phyloP scores from a whole-genome alignment of 768 basidiomycete species.

The Panus rudis region DNA sequence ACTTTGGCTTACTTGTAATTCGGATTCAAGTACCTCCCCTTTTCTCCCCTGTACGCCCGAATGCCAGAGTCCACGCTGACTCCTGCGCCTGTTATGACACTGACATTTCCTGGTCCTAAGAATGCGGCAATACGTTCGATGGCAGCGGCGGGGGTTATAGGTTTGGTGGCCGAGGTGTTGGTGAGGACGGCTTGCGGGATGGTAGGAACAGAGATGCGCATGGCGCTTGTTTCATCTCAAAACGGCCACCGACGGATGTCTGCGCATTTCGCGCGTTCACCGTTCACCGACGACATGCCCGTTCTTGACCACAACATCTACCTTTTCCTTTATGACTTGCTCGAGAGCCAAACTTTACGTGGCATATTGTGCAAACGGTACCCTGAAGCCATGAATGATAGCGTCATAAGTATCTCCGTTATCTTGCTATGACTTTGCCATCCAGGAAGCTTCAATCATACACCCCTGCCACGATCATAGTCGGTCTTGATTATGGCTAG shows the following conservation, averaged over 20 bases:
- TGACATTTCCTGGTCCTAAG: conserved; percentile 59
- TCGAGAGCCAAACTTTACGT: too few species aligned
- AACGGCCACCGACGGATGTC: conserved; percentile 11
- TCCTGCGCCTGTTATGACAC: conserved; percentile 84
- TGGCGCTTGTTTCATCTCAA: too few species aligned
- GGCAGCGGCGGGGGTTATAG: conserved; percentile 43
- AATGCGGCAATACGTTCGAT: conserved; percentile 58
- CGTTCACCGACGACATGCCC: conserved; percentile 6
- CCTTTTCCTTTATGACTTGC: not conserved
- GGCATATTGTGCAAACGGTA: too few species aligned
- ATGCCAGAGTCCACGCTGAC: conserved; percentile 96
- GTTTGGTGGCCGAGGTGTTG: conserved; percentile 31
- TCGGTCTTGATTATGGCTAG: too few species aligned
- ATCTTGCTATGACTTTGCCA: too few species aligned
- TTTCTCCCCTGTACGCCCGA: conserved; percentile 81
- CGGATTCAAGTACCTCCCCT: conserved; percentile 87
- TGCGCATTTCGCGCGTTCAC: conserved; percentile 5
- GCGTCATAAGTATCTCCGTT: too few species aligned
- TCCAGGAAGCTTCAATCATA: too few species aligned
- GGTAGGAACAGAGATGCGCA: conserved; percentile 76
- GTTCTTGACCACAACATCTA: conserved; percentile 1
- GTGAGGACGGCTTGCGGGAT: conserved; percentile 54
- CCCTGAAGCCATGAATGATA: too few species aligned
- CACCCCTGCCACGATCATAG: too few species aligned
- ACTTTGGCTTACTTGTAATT: conserved; percentile 65